Base-by-base conservation (phyloP, 805 yeast species). In the Schwanniomyces pseudopolymorphus region DNA sequence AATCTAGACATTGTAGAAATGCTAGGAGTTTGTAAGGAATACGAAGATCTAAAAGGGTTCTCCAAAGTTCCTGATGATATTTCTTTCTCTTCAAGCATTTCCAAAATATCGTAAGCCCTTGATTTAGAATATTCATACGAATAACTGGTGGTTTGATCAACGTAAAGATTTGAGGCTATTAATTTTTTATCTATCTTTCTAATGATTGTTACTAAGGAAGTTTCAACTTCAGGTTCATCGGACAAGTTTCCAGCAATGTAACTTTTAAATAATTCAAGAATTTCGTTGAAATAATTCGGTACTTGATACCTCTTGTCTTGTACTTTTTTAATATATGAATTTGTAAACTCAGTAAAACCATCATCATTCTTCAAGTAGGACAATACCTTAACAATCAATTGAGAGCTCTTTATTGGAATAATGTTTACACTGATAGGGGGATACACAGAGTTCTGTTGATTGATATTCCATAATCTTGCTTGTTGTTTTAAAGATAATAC, bases 31-130 rank as follows among this genome's bases (percentile, higher is more conserved):
- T 70, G 66, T 11, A 79, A 60, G 2, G 74, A 64, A 28, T 67
- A 69, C 39, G 80, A 73, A 79, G 81, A 80, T 20, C 63, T 70
- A 1, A 70, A 58, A 5, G 89, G 89, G 53, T 83, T 81, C 24
- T 66, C 71, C 25, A 54, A 56, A 56, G 53, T 42, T 33, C 40
- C 61, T 3, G 61, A 63, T 13, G 70, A 56, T 5, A 39, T 24
- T 4, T 22, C 16, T 10, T 33, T 19, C 11, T 36, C 37, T 7
- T 64, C 53, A 6, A 83, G 47, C 13, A 43, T 45, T 16, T 49
- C 49, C 36, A 72, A 58, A 20, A 84, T 52, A 22, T 81, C 78
- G 55, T 78, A 81, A 0, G 85, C 81, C 25, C 75, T 56, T 5
- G 82, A 74, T 49, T 75, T 71, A 1, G 85, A 77, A 40, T 81